Evolutionary conservation across 2,329 filamentous ascomycete species (phyloP).

Genomic region (Ophiostoma populinum): DNA sequence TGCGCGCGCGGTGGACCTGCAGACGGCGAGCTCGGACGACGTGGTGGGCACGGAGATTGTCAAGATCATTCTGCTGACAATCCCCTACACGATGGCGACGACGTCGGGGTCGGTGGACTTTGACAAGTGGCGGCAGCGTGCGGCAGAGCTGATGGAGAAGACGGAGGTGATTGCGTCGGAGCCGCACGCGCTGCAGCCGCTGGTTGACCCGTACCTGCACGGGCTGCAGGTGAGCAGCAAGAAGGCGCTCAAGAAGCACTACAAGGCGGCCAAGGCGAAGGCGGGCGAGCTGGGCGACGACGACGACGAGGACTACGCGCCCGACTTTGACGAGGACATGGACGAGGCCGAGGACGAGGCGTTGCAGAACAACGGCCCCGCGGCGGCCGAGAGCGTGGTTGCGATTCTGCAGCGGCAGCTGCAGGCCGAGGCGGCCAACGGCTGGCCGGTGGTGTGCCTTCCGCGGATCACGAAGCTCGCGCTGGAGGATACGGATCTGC

Average conservation of each 20-base stretch:
- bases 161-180: constrained; percentile 89
- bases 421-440: constrained; percentile 52
- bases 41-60: constrained; percentile 77
- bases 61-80: constrained; percentile 88
- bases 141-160: constrained; percentile 69
- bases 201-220: constrained; percentile 69
- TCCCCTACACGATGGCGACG: constrained; percentile 74
- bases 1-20: constrained; percentile 73
- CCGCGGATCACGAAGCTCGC: constrained; percentile 52
- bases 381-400: constrained; percentile 51
- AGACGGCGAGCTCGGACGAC: constrained; percentile 85
- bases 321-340: not conserved
- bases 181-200: constrained; percentile 63
- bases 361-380: constrained; percentile 37
- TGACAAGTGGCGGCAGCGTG: constrained; percentile 50
- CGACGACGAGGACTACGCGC: constrained; percentile 1
- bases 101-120: constrained; percentile 30
- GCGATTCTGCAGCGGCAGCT: constrained; percentile 75
- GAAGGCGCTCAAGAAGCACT: constrained; percentile 1
- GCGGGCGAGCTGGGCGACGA: not conserved
- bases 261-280: constrained; percentile 1
- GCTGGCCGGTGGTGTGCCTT: constrained; percentile 57
- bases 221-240: constrained; percentile 3
- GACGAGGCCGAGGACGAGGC: constrained; percentile 26
- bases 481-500: constrained; percentile 40